phyloP scores from a whole-genome alignment of 495 filamentous ascomycete species.

The Penicillium ucsense region DNA sequence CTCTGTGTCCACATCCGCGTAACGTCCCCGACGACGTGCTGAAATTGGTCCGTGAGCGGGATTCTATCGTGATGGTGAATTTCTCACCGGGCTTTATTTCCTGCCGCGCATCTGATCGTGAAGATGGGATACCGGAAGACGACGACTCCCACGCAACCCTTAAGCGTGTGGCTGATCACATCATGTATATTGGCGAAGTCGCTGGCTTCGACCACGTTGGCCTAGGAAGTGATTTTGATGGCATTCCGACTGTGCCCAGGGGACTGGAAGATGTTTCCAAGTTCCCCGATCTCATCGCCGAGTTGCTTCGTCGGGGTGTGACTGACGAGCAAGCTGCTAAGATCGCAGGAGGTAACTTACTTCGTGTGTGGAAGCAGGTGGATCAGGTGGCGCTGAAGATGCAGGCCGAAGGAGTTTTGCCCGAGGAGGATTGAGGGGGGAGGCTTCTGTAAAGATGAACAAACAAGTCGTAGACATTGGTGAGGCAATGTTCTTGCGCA shows the following conservation, averaged over 20 bases:
- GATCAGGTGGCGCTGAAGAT: slow-evolving; percentile 56
- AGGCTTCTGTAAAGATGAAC: too few relatives aligned
- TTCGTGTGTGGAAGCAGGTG: slow-evolving; percentile 68
- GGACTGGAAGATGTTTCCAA: slow-evolving; percentile 70
- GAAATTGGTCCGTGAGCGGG: slow-evolving; percentile 40
- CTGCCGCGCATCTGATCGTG: slow-evolving; percentile 33
- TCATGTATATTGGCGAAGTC: slow-evolving; percentile 43
- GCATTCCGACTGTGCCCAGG: slow-evolving; percentile 35
- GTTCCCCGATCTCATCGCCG: slow-evolving; percentile 70
- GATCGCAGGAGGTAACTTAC: slow-evolving; percentile 61
- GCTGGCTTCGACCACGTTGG: slow-evolving; percentile 56
- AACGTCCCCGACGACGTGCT: slow-evolving; percentile 54
- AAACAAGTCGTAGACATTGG: too few relatives aligned
- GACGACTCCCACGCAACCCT: slow-evolving; percentile 63
- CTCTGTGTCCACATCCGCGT: slow-evolving; percentile 44
- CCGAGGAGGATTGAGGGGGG: slow-evolving; percentile 48
- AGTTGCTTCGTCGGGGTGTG: slow-evolving; percentile 57
- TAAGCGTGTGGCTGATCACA: slow-evolving; percentile 62
- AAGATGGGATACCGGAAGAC: slow-evolving; percentile 33
- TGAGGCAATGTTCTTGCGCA: too few relatives aligned
- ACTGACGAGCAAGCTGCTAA: slow-evolving; percentile 56
- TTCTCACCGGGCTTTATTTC: slow-evolving; percentile 70
- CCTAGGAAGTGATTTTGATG: slow-evolving; percentile 56
- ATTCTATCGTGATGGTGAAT: slow-evolving; percentile 52
- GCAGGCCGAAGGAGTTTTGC: slow-evolving; percentile 46